Evolutionary conservation across 169 alveolate genomes (phyloP), one percentile per base, ranked within the genome.

Genomic region (Plasmodium vivax): DNA sequence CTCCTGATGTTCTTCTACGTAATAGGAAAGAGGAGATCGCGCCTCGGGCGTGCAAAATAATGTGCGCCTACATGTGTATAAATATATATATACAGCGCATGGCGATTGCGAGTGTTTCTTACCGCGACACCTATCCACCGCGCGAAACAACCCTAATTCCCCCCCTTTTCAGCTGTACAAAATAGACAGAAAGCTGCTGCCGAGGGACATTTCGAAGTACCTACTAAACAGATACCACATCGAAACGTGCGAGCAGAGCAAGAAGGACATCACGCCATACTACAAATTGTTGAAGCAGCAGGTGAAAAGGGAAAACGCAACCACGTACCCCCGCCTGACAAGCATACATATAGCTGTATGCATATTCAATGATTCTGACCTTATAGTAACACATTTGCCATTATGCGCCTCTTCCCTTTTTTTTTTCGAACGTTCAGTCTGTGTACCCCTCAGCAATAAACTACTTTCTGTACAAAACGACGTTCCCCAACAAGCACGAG

Each of bases 401-500:
- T 84, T 84, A 19, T 82, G 23, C 34, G 41, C 43, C 56, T 23
- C 23, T n/a, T 7, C 27, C 27, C 30, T 19, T 51, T 80, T 14
- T 5, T 92, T 82, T 68, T 47, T 82, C 23, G 19, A 72, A 72
- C 72, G 47, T 92, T 71, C 79, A 92, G 95, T 92, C 95, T 27
- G 62, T 92, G 23, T 83, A 92, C 41, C 95, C 95, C 58, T 92
- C 95, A 30, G 27, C 85, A 32, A 10, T 92, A n/a, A 92, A 54
- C 79, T 88, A 74, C 73, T 95, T 92, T 82, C 27, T 83, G 58
- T 96, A 74, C 92, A 98, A 97, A 43, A 95, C 96, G 5, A 92
- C 96, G 23, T 93, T 96, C 41, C 97, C 97, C 19, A 97, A 96
- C 92, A 96, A 97, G 38, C 98, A 97, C 77, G 98, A 97, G 82